Percentiles rank a stretch among this genome's conserved stretches.
phyloP scores from a whole-genome alignment of 257 asterid genomes.

The Solanum lycopersicoides region DNA sequence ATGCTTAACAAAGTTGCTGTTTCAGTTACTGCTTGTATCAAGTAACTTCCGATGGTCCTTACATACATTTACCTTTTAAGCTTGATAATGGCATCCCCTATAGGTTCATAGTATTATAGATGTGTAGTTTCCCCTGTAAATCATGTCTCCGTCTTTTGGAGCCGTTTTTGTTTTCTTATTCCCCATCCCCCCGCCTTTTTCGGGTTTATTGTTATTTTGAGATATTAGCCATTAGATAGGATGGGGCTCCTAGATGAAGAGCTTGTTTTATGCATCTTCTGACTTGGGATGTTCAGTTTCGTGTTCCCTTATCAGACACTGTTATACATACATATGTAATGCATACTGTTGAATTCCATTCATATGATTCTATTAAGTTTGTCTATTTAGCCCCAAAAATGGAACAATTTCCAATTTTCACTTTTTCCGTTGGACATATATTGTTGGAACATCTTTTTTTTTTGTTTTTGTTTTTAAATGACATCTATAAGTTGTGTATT shows the following conservation, averaged over 20 bases:
- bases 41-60: background rate
- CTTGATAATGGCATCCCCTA: background rate
- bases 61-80: background rate
- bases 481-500: too few relatives aligned
- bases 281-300: background rate
- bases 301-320: background rate
- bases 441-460: background rate
- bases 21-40: conserved; percentile 19
- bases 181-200: background rate
- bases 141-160: background rate
- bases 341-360: background rate
- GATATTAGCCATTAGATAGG: background rate
- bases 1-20: conserved; percentile 17
- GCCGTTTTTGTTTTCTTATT: background rate
- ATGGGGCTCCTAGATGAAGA: background rate
- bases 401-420: background rate
- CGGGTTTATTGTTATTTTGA: background rate
- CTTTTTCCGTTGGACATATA: background rate
- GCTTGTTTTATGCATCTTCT: background rate
- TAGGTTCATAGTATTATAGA: background rate
- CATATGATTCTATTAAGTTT: background rate
- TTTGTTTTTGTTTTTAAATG: too few relatives aligned
- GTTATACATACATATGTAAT: background rate
- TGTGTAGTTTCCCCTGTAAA: conserved; percentile 1
- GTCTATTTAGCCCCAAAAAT: background rate